Percentiles rank a stretch among this genome's conserved stretches.
Conservation (phyloP, 139 green algal genomes). For the Microglena sp. region DNA sequence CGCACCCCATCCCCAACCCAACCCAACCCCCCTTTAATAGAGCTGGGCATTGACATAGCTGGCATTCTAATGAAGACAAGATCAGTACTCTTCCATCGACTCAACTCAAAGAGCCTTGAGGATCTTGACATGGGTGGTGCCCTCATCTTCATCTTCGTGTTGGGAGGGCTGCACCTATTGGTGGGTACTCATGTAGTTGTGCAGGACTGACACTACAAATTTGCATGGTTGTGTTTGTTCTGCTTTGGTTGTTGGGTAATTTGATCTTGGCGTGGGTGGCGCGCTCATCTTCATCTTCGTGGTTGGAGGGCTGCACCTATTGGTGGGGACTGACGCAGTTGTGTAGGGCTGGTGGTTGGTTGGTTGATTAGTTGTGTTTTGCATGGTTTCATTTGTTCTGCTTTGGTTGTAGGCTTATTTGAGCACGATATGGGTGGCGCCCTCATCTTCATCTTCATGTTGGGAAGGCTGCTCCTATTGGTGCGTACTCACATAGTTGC, state of each 20-base stretch:
- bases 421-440: constrained; percentile 89
- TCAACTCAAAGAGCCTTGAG: constrained; percentile 48
- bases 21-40: constrained; percentile 33
- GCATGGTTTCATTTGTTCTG: too few relatives aligned
- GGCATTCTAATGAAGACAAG: constrained; percentile 65
- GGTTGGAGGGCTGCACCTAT: constrained; percentile 67
- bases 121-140: constrained; percentile 84
- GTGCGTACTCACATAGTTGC: constrained; percentile 38
- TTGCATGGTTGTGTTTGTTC: constrained; percentile 77
- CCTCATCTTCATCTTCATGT: constrained; percentile 65
- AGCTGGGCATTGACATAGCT: constrained; percentile 86
- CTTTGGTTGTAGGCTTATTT: too few relatives aligned
- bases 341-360: too few relatives aligned
- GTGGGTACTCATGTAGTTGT: constrained; percentile 34
- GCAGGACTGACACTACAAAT: too few relatives aligned
- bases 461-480: constrained; percentile 75
- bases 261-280: constrained; percentile 79
- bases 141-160: constrained; percentile 65
- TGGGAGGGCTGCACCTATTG: constrained; percentile 75
- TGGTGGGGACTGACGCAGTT: constrained; percentile 46
- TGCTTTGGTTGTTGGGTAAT: constrained; percentile 53
- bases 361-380: too few relatives aligned
- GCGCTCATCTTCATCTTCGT: constrained; percentile 72
- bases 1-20: background rate
- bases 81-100: constrained; percentile 54